Percentiles rank a stretch among this genome's conserved stretches.
Evolutionary conservation across 139 green algal species (phyloP).

Genomic region (Astrephomene gubernaculifera): DNA sequence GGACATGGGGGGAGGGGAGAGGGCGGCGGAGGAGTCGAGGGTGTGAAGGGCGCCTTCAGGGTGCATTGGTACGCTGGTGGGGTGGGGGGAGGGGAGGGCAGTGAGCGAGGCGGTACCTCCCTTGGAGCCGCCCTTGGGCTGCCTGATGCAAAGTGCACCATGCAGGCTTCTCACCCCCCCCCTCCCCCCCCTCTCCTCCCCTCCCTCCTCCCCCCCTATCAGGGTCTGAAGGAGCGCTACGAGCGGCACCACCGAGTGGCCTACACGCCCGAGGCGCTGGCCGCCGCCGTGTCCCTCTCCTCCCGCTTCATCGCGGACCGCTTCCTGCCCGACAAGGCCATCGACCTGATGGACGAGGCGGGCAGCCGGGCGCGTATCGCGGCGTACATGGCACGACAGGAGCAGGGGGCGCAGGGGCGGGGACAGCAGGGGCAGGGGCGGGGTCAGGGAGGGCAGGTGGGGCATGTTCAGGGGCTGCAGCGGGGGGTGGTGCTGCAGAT

Average conservation of each 20-base stretch:
- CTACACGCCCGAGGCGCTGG: slow-evolving; percentile 72
- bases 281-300: slow-evolving; percentile 66
- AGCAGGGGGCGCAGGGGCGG: too few species aligned
- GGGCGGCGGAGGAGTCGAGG: neutral
- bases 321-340: slow-evolving; percentile 97
- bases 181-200: too few species aligned
- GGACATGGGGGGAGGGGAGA: neutral
- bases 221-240: slow-evolving; percentile 80
- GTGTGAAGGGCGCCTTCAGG: neutral
- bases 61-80: neutral
- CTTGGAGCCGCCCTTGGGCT: too few species aligned
- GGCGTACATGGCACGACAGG: slow-evolving; percentile 72
- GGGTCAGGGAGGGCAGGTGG: too few species aligned
- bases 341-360: slow-evolving; percentile 99
- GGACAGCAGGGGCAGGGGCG: too few species aligned
- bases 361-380: slow-evolving; percentile 88
- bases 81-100: too few species aligned
- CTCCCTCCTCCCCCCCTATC: slow-evolving; percentile 37
- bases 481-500: too few species aligned
- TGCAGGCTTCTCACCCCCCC: too few species aligned
- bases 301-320: slow-evolving; percentile 83
- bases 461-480: too few species aligned
- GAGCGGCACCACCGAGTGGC: slow-evolving; percentile 88
- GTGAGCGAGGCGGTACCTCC: too few species aligned
- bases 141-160: too few species aligned